Evolutionary conservation across 495 filamentous ascomycete genomes (phyloP), one percentile per base, ranked within the genome.

Genomic region (Penicillium pulvis): DNA sequence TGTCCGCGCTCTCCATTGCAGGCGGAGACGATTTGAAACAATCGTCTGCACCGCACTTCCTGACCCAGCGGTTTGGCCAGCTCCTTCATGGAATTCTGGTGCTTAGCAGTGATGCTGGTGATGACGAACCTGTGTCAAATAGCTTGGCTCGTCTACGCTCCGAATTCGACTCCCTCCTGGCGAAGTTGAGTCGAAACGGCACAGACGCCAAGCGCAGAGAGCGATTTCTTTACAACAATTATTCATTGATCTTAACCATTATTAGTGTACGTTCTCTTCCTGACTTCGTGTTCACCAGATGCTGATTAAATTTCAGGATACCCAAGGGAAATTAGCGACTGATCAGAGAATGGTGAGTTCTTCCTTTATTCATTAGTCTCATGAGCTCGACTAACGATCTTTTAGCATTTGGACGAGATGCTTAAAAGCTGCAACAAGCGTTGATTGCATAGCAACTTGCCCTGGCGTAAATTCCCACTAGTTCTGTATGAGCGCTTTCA

Each of bases 201-300:
- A 86, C 84, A 2, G 91, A 95, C 60, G 76, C 82, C 55, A 83
- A 90, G 65, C 93, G 92, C 75, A 76, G 90, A 64, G 90, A 93
- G 68, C 78, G 95, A 57, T 97, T 98, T 63, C 74, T 98, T 61
- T 90, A 85, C 65, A 98, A 97, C 71, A 98, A 98, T 69, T 98
- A 96, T 75, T 90, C 87, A 49, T 79, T 98, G 65, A 83, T 98
- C 10, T 72, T 91, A 73, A 96, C 95, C 9, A 96, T 98, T 58
- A 87, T 98, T 60, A 87, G 88, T 63, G 82, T 84, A 75, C 33
- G 77, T 75, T 17, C 36, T 10, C 16, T 47, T 0, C 35, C 30
- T 1, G 28, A 6, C n/a, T 23, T 6, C 5, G 12, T 20, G 6
- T n/a, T 3, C 31, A 42, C 9, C 10, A 17, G n/a, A 50, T 67